Percentiles rank a stretch among this genome's conserved stretches.
Conservation (phyloP, 306 rosid genomes). For the Neltuma alba region DNA sequence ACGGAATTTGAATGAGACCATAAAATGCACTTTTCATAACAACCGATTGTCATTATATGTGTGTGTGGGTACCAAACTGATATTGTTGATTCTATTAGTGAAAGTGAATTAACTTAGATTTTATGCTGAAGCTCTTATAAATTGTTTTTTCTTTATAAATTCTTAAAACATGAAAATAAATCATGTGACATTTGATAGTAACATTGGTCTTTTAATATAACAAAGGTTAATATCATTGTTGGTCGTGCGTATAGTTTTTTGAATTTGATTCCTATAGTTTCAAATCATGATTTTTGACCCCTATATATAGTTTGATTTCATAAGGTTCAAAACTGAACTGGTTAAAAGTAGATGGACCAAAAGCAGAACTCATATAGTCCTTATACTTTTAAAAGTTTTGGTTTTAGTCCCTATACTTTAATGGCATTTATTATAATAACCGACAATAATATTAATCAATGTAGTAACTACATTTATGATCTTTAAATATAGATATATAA, state of each 20-base stretch:
- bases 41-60: constrained; percentile 1
- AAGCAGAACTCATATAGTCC: too few species aligned
- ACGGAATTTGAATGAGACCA: constrained; percentile 14
- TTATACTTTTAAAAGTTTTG: too few species aligned
- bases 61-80: constrained; percentile 10
- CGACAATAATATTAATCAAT: too few species aligned
- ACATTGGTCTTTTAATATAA: neutral
- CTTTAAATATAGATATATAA: neutral
- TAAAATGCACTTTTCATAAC: constrained; percentile 26
- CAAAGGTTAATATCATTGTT: too few species aligned
- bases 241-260: too few species aligned
- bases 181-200: neutral
- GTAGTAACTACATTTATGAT: neutral
- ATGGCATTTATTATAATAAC: too few species aligned
- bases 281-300: too few species aligned
- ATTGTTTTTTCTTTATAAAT: neutral
- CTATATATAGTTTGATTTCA: too few species aligned
- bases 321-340: too few species aligned
- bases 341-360: too few species aligned
- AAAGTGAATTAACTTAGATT: constrained; percentile 14
- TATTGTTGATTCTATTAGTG: neutral
- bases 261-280: too few species aligned
- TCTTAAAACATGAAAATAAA: neutral
- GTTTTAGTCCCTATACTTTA: too few species aligned
- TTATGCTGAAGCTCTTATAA: neutral